Evolutionary conservation across 768 basidiomycete species (phyloP), one percentile per base, ranked within the genome.

Genomic region (Pholiota conissans): DNA sequence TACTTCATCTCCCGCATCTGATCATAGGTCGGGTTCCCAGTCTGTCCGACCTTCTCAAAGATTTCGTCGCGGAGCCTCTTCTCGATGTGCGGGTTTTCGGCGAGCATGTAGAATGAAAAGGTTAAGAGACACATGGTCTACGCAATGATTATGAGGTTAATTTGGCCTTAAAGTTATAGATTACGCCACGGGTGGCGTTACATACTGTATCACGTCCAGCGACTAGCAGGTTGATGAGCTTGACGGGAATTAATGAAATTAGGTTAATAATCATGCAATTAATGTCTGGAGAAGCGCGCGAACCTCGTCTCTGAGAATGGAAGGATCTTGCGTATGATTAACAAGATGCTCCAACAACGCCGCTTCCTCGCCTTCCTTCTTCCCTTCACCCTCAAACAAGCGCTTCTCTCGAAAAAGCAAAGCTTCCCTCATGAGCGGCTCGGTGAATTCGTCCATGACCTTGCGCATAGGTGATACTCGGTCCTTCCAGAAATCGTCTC

Each of bases 121-220:
- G 80, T 74, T 26, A 81, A 62, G 0, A 71, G 69, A 16, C 70
- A 69, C 13, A 76, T 72, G 2, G 79, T 80, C 74, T 77, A 52
- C 5, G n/a, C n/a, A 18, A n/a, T 22, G 10, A 9, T 3, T 10
- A 49, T 16, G 30, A 32, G 30, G 5, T 14, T 14, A 32, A 4
- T 14, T 8, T 16, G 34, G 14, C 14, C 26, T 11, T 13, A n/a
- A 14, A 29, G 22, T 39, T 18, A 7, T 13, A 3, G 3, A 37
- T 9, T 10, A 50, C n/a, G 24, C 2, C 13, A 11, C 52, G 70
- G 67, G 52, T 73, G 73, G n/a, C n/a, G n/a, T n/a, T n/a, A 62
- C 71, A 6, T 58, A 73, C 76, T 0, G 82, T 84, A 54, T 84
- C 83, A 28, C 80, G 72, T 10, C 79, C 80, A 9, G 81, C 80